Evolutionary conservation across 495 filamentous ascomycete species (phyloP), one percentile per base, ranked within the genome.

Genomic region (Hypoxylon trugodes): DNA sequence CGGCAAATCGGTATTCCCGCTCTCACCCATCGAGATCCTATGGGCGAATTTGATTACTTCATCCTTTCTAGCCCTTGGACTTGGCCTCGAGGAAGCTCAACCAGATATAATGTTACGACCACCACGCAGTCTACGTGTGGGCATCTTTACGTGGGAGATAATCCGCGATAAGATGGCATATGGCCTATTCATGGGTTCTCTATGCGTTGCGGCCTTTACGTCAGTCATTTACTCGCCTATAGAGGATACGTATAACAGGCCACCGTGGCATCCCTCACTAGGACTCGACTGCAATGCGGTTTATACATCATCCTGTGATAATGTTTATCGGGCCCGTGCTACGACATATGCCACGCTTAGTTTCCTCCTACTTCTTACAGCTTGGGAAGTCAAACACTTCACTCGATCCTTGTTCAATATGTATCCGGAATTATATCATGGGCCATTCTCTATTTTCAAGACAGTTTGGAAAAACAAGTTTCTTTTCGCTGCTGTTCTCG

Each of bases 271-370:
- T 12, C 43, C 49, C 1, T 13, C 32, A 8, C 77, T 86, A 21
- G 82, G 81, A 16, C 4, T 36, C 18, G 73, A 77, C 53, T 86
- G 84, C 69, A 87, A 87, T 66, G 71, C 81, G 26, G 57, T 51
- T 32, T 80, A 77, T 63, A 70, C 70, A n/a, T 45, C 61, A 3
- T 61, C 66, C 13, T 87, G 84, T 66, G 74, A 75, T 25, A 66
- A 70, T 6, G 81, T 86, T 6, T 87, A 82, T 77, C 86, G 86
- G 6, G 89, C 89, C 3, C 85, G 89, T 8, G 88, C 89, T 4
- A 87, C 89, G 1, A 87, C 84, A 0, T 92, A 89, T 62, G 87
- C 86, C 9, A 88, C 85, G 50, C 79, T 87, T 1, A 84, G 81
- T 18, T 85, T 83, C 74, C 76, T 84, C 25, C 72, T 84, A 1